A percentile compares a stretch with the other conserved stretches of the same genome.
Conservation (phyloP, 2,329 filamentous ascomycete species). For the Nigrospora osmanthi region DNA sequence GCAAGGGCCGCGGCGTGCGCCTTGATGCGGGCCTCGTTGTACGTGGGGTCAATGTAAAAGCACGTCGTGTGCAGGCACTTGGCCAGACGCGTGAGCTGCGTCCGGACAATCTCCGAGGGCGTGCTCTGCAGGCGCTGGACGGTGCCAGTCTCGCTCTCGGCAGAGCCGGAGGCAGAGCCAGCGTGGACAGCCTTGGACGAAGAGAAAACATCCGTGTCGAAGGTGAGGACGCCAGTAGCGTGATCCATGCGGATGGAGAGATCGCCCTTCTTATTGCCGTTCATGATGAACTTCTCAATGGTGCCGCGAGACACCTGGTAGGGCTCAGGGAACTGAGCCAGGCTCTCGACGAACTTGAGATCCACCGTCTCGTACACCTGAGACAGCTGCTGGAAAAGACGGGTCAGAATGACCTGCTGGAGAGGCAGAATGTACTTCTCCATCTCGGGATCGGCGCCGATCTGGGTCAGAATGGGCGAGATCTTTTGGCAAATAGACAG, state of each 20-base stretch:
- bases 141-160: slow-evolving; percentile 74
- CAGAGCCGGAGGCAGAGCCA: slow-evolving; percentile 76
- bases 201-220: slow-evolving; percentile 97
- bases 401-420: slow-evolving; percentile 96
- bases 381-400: slow-evolving; percentile 96
- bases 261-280: slow-evolving; percentile 99
- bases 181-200: slow-evolving; percentile 87
- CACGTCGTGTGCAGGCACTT: slow-evolving; percentile 89
- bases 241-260: slow-evolving; percentile 94
- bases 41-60: slow-evolving; percentile 88
- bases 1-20: slow-evolving; percentile 74
- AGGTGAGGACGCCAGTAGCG: slow-evolving; percentile 88
- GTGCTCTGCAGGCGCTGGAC: slow-evolving; percentile 97
- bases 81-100: slow-evolving; percentile 84
- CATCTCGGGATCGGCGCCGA: slow-evolving; percentile 91
- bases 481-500: slow-evolving; percentile 99
- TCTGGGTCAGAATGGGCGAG: slow-evolving; percentile 88
- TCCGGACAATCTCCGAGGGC: slow-evolving; percentile 92
- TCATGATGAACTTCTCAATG: slow-evolving; percentile 99
- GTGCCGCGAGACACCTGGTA: slow-evolving; percentile 87
- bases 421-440: slow-evolving; percentile 92
- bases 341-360: slow-evolving; percentile 82
- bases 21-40: slow-evolving; percentile 73
- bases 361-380: slow-evolving; percentile 99
- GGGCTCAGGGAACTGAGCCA: slow-evolving; percentile 92